Evolutionary conservation across 2,329 filamentous ascomycete genomes (phyloP).

Genomic region (Tolypocladium ovalisporum): DNA sequence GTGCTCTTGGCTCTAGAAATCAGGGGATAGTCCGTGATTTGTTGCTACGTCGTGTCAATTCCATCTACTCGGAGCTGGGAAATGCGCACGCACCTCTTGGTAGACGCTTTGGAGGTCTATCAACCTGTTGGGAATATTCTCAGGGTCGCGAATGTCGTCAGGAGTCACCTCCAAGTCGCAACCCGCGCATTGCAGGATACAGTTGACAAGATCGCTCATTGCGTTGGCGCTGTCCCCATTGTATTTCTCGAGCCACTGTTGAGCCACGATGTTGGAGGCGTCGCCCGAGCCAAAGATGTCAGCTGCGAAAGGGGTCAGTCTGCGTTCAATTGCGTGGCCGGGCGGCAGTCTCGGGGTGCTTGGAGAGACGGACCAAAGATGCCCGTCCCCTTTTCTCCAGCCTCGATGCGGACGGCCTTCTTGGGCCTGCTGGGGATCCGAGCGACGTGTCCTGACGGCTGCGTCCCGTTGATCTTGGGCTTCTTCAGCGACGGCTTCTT

Average conservation of each 20-base stretch:
- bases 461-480: slow-evolving; percentile 49
- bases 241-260: slow-evolving; percentile 50
- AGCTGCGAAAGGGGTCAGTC: slow-evolving; percentile 29
- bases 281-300: slow-evolving; percentile 53
- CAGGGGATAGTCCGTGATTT: slow-evolving; percentile 83
- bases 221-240: slow-evolving; percentile 41
- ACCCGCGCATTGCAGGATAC: slow-evolving; percentile 61
- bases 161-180: slow-evolving; percentile 68
- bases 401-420: slow-evolving; percentile 42
- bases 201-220: slow-evolving; percentile 54
- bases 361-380: slow-evolving; percentile 39
- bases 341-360: slow-evolving; percentile 10
- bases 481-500: slow-evolving; percentile 53
- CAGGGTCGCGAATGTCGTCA: slow-evolving; percentile 80
- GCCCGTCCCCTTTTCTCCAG: slow-evolving; percentile 38
- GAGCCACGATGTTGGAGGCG: slow-evolving; percentile 43
- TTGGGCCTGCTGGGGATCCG: slow-evolving; percentile 42
- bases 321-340: not conserved
- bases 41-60: slow-evolving; percentile 38
- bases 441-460: slow-evolving; percentile 26
- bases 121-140: slow-evolving; percentile 70
- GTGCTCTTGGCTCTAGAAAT: slow-evolving; percentile 71
- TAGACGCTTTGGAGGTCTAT: slow-evolving; percentile 82
- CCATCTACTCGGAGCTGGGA: not conserved
- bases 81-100: slow-evolving; percentile 49